Evolutionary conservation across 2,329 filamentous ascomycete species (phyloP).

Genomic region (Microdochium nivale): DNA sequence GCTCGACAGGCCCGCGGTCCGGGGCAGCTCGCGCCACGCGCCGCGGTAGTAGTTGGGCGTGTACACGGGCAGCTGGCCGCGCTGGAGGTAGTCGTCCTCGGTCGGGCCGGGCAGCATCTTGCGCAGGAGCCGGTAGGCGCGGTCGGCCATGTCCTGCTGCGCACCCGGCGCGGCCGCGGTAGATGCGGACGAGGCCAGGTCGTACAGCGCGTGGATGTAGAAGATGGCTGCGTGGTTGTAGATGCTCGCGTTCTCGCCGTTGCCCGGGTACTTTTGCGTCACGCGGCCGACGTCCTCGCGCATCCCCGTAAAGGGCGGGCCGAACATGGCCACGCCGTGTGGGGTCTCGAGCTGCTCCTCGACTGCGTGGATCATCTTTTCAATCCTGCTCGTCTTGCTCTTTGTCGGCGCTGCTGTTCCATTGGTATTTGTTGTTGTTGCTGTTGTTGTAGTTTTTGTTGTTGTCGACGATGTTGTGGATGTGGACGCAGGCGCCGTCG

Average conservation of each 20-base stretch:
- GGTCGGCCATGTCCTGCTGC: constrained; percentile 32
- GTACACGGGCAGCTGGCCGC: constrained; percentile 47
- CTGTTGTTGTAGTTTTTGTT: too few species aligned
- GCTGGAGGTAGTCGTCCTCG: constrained; percentile 39
- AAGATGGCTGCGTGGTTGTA: constrained; percentile 50
- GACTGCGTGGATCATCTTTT: constrained; percentile 36
- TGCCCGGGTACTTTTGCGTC: constrained; percentile 48
- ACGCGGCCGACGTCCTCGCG: constrained; percentile 50
- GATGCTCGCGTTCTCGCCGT: constrained; percentile 48
- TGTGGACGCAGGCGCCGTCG: too few species aligned
- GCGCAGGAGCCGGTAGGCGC: constrained; percentile 40
- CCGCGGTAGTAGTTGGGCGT: constrained; percentile 52
- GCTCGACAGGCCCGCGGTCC: constrained; percentile 46
- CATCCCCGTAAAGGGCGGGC: constrained; percentile 43
- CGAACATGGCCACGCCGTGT: constrained; percentile 48
- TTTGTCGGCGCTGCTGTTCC: not conserved
- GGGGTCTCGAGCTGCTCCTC: constrained; percentile 43
- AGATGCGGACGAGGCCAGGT: not conserved
- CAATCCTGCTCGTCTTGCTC: constrained; percentile 16
- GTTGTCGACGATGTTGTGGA: not conserved
- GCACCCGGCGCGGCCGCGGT: constrained; percentile 21
- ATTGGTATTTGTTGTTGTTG: not conserved
- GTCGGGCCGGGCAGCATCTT: constrained; percentile 45
- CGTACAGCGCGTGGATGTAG: constrained; percentile 45
- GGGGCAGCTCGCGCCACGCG: constrained; percentile 35